These are phyloP conservation scores for Arthroderma sp. DNA, from an alignment of 2,329 filamentous ascomycete species.

Conservation along the genomic window DNA sequence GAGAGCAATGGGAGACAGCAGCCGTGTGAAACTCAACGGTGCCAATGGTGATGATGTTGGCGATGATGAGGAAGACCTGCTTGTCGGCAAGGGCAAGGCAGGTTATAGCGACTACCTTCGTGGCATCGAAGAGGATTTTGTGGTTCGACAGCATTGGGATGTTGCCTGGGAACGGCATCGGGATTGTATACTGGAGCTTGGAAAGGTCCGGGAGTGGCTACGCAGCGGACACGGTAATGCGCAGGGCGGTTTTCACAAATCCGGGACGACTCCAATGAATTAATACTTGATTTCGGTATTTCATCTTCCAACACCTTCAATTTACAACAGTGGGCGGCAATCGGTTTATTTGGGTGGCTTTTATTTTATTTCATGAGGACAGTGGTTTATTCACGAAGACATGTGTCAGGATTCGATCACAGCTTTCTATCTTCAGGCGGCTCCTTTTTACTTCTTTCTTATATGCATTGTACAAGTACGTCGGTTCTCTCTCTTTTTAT, in stretches of 20 bases:
- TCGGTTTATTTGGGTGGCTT: neutral
- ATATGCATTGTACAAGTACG: neutral
- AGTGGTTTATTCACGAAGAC: neutral
- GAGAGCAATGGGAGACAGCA: constrained; percentile 39
- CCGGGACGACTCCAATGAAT: neutral
- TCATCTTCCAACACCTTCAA: neutral
- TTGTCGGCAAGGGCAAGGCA: constrained; percentile 25
- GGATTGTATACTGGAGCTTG: constrained; percentile 31
- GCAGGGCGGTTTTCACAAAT: neutral
- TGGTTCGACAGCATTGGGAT: constrained; percentile 38
- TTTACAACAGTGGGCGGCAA: neutral
- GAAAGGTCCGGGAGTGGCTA: constrained; percentile 12
- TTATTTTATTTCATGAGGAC: neutral
- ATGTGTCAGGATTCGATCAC: neutral
- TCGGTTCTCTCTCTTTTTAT: neutral
- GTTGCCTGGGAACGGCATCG: constrained; percentile 37
- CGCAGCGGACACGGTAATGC: constrained; percentile 4
- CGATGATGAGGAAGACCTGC: constrained; percentile 19
- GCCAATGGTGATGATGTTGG: constrained; percentile 19
- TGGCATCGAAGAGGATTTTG: constrained; percentile 35
- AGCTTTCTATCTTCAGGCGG: neutral
- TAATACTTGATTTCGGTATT: neutral
- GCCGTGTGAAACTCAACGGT: constrained; percentile 20
- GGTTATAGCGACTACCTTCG: constrained; percentile 37
- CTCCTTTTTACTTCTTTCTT: neutral